These are phyloP conservation scores for Trichoderma sp. DNA, from an alignment of 2,329 filamentous ascomycete species.

Conservation along the genomic window DNA sequence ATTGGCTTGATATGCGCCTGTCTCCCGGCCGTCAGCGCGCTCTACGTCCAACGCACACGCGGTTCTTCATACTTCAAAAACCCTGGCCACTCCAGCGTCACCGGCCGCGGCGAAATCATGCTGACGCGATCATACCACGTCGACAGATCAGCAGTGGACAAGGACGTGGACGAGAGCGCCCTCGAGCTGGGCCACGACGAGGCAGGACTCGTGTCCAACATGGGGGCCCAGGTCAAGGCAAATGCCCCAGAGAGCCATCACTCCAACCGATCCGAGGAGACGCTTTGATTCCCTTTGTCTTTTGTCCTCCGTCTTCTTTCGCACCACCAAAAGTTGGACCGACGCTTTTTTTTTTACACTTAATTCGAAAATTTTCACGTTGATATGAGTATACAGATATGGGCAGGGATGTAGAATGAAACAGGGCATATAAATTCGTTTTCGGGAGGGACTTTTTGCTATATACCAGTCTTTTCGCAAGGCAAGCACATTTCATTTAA, in stretches of 20 bases:
- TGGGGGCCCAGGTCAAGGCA: slow-evolving; percentile 18
- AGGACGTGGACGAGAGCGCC: slow-evolving; percentile 15
- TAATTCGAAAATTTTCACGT: not conserved
- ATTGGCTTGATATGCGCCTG: slow-evolving; percentile 35
- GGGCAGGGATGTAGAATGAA: not conserved
- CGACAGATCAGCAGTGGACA: slow-evolving; percentile 24
- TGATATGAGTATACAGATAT: not conserved
- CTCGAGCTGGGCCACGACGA: slow-evolving; percentile 27
- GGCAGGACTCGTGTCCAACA: slow-evolving; percentile 24
- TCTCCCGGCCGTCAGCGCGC: slow-evolving; percentile 30
- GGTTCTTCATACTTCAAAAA: slow-evolving; percentile 29
- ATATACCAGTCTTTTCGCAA: not conserved
- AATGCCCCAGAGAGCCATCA: not conserved
- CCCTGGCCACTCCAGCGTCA: slow-evolving; percentile 20
- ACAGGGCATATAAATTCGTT: not conserved
- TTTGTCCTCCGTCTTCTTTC: not conserved
- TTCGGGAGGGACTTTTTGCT: not conserved
- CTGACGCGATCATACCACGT: slow-evolving; percentile 32
- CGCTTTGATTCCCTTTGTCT: not conserved
- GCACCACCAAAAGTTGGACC: not conserved
- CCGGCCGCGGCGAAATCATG: slow-evolving; percentile 30
- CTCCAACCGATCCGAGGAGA: slow-evolving; percentile 3
- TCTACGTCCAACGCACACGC: slow-evolving; percentile 23
- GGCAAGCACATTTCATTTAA: not conserved
- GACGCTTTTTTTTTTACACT: not conserved